Base-by-base conservation (phyloP, 495 filamentous ascomycete genomes). In the Astrothelium subdiscretum region DNA sequence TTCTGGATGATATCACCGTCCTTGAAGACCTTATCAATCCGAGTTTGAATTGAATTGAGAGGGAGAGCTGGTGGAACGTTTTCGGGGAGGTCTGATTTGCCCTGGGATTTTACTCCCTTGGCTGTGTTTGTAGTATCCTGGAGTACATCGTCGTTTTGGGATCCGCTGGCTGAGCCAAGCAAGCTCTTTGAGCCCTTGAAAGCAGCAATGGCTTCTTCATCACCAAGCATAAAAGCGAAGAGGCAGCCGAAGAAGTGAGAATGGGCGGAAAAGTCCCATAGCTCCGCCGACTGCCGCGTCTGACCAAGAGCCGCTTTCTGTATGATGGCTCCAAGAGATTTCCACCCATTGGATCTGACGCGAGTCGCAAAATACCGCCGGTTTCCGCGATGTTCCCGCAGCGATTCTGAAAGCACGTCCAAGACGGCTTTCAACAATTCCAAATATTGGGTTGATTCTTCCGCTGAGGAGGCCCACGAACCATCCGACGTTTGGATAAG, bases 301-400 rank as follows among this genome's bases (percentile, higher is more conserved):
- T 2, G n/a, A 54, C 20, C 24, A 15, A 44, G 5, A 54, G 10
- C 42, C 10, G 18, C 20, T 18, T 27, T 83, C 79, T 18, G 73
- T 77, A 54, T 63, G 18, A n/a, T 67, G 42, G 48, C 5, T 31
- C 52, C 81, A 62, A 92, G 79, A 12, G 79, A 79, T 63, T 87
- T 83, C 85, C 88, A 89, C 10, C 91, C 90, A 59, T 87, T 87
- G n/a, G 83, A 83, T 20, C 85, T 76, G 29, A 92, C 82, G 62
- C 82, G 80, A 63, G 82, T 83, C 58, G 83, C 80, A 73, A 97
- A 97, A 73, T 92, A 96, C 62, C 87, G 83, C 64, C 85, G 80
- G 75, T 97, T 98, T 13, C 91, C 92, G 62, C 85, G 80, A 74
- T 97, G 91, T 20, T 85, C 84, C 54, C 84, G 83, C 68, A 97